phyloP scores from a whole-genome alignment of 805 yeast genomes.

The Candida orba region DNA sequence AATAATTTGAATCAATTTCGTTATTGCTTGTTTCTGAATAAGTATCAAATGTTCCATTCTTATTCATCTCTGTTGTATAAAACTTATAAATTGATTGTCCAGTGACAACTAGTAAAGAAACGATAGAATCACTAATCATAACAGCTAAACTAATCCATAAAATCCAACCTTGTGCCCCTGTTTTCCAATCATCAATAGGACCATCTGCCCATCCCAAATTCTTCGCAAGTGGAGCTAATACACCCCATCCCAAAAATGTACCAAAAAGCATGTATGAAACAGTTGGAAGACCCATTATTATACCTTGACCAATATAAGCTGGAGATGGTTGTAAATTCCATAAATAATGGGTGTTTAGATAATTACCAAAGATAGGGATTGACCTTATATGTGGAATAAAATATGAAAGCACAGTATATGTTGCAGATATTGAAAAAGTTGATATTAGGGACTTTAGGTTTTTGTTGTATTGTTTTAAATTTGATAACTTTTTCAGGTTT shows the following conservation, averaged over 20 bases:
- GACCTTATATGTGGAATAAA: conserved; percentile 62
- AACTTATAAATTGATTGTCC: conserved; percentile 32
- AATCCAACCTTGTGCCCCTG: conserved; percentile 96
- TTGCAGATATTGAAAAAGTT: conserved; percentile 65
- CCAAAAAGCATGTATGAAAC: conserved; percentile 90
- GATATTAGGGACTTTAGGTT: conserved; percentile 53
- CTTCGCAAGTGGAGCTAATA: conserved; percentile 77
- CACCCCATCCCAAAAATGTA: conserved; percentile 84
- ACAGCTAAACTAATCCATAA: conserved; percentile 89
- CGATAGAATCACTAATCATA: conserved; percentile 88
- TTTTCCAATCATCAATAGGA: conserved; percentile 83
- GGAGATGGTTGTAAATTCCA: conserved; percentile 96
- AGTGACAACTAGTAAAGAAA: conserved; percentile 64
- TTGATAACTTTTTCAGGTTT: conserved; percentile 21
- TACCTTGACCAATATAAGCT: conserved; percentile 95
- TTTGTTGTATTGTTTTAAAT: conserved; percentile 33
- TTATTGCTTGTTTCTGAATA: conserved; percentile 8
- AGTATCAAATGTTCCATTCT: neutral
- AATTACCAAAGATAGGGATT: conserved; percentile 70
- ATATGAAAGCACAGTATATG: conserved; percentile 65
- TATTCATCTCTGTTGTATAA: conserved; percentile 1
- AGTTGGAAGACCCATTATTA: conserved; percentile 92
- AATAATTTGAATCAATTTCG: conserved; percentile 32
- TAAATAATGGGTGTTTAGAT: conserved; percentile 53
- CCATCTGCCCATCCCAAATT: conserved; percentile 82